Conservation (phyloP, 345 rosid species). For the Trapa bicornis region DNA sequence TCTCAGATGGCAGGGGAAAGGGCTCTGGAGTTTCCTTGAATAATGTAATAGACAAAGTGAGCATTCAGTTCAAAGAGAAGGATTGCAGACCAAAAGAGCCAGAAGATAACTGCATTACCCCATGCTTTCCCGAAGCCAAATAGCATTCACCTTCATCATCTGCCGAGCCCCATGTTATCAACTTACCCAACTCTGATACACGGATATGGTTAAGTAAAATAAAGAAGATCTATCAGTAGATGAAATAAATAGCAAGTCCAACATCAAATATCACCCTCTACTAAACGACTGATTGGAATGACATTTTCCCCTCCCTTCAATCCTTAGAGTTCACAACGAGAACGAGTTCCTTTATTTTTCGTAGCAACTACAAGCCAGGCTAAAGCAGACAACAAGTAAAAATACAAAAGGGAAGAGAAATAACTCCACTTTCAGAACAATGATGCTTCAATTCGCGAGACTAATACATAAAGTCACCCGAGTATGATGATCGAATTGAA, state of each 20-base stretch:
- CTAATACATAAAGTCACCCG: too few relatives aligned
- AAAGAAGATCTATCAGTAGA: background rate
- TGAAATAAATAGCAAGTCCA: background rate
- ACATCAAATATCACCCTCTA: background rate
- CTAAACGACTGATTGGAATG: background rate
- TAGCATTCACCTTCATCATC: slow-evolving; percentile 48
- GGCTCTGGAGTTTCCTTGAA: slow-evolving; percentile 66
- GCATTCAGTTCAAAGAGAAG: slow-evolving; percentile 15
- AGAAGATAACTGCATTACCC: slow-evolving; percentile 37
- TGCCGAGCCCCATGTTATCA: slow-evolving; percentile 7
- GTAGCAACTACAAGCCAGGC: background rate
- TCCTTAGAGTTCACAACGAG: background rate
- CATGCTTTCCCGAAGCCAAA: slow-evolving; percentile 63
- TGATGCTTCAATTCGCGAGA: too few relatives aligned
- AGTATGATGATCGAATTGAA: too few relatives aligned
- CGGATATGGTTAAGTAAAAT: background rate
- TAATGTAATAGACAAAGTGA: slow-evolving; percentile 11
- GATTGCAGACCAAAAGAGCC: slow-evolving; percentile 4
- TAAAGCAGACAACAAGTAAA: background rate
- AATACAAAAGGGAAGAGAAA: too few relatives aligned
- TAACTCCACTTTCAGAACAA: too few relatives aligned
- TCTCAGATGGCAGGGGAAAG: slow-evolving; percentile 53
- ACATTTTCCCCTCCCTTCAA: background rate
- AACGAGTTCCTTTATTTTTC: too few relatives aligned
- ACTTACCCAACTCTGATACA: slow-evolving; percentile 51